phyloP scores from a whole-genome alignment of 2,329 filamentous ascomycete genomes.

The Exophiala sideris region DNA sequence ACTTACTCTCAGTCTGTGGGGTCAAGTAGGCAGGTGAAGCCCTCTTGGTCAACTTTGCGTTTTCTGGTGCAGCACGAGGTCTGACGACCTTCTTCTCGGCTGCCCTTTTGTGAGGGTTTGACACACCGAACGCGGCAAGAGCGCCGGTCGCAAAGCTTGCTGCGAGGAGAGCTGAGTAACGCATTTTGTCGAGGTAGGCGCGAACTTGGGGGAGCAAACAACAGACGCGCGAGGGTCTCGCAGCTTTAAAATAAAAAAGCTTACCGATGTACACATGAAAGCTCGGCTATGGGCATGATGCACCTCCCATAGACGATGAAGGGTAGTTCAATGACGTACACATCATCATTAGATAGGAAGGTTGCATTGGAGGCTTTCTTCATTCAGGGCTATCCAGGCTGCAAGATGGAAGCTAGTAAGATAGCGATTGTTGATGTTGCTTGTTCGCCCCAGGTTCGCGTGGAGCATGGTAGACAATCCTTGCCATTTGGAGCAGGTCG shows the following conservation, averaged over 20 bases:
- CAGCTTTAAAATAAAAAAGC: neutral
- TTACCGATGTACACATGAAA: no score
- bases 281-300: no score
- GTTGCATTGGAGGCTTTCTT: conserved; percentile 13
- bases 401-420: neutral
- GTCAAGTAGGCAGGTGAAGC: conserved; percentile 20
- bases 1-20: conserved; percentile 21
- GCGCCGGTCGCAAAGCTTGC: conserved; percentile 15
- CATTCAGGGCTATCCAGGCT: neutral
- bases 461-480: conserved; percentile 11
- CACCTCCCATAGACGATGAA: no score
- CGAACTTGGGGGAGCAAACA: neutral
- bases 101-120: conserved; percentile 18
- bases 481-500: conserved; percentile 20
- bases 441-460: conserved; percentile 8
- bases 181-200: conserved; percentile 7
- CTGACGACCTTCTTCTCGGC: conserved; percentile 9
- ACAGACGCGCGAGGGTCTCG: neutral
- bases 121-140: conserved; percentile 5
- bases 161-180: conserved; percentile 8
- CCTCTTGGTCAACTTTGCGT: conserved; percentile 10
- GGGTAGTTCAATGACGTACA: no score
- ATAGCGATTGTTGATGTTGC: conserved; percentile 1
- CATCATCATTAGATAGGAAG: conserved; percentile 16
- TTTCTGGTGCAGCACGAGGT: conserved; percentile 2